Conservation (phyloP, 108 stramenopile genomes). For the Pelagomonas calceolata region DNA sequence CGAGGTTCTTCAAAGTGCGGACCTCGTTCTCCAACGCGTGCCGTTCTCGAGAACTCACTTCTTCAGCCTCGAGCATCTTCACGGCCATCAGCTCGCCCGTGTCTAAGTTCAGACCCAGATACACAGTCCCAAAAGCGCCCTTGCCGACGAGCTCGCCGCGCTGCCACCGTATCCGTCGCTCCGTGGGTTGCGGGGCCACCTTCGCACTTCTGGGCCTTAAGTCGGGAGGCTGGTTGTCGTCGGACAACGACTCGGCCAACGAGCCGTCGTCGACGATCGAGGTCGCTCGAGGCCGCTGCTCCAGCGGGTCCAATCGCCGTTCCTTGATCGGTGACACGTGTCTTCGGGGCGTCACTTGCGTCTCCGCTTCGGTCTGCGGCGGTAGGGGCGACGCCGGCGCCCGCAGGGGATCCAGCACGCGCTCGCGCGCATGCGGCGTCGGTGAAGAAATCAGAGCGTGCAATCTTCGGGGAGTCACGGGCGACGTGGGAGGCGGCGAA, state of each 20-base stretch:
- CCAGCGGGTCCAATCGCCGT: too few species aligned
- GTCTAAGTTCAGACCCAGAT: slow-evolving; percentile 32
- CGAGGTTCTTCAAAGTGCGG: slow-evolving; percentile 17
- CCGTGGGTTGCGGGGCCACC: neutral
- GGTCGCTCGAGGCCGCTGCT: too few species aligned
- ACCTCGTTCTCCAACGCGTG: slow-evolving; percentile 40
- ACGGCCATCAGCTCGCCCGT: slow-evolving; percentile 52
- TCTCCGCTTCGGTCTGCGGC: too few species aligned
- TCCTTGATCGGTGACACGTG: too few species aligned
- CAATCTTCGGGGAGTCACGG: too few species aligned
- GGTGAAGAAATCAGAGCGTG: neutral
- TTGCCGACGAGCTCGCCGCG: slow-evolving; percentile 41
- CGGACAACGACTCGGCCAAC: neutral
- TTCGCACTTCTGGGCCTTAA: neutral
- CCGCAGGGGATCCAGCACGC: neutral
- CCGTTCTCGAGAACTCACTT: slow-evolving; percentile 10
- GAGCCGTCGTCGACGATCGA: neutral
- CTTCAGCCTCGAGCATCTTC: slow-evolving; percentile 32
- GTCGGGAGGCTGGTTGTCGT: neutral
- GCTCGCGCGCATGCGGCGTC: neutral
- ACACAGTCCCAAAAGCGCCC: slow-evolving; percentile 39
- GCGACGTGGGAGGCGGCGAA: too few species aligned
- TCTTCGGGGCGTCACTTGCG: too few species aligned
- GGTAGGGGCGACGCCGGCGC: neutral
- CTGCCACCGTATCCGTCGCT: slow-evolving; percentile 28